Percentiles rank a stretch among this genome's conserved stretches.
Conservation (phyloP, 2,329 filamentous ascomycete species). For the Aspergillus floridensis region DNA sequence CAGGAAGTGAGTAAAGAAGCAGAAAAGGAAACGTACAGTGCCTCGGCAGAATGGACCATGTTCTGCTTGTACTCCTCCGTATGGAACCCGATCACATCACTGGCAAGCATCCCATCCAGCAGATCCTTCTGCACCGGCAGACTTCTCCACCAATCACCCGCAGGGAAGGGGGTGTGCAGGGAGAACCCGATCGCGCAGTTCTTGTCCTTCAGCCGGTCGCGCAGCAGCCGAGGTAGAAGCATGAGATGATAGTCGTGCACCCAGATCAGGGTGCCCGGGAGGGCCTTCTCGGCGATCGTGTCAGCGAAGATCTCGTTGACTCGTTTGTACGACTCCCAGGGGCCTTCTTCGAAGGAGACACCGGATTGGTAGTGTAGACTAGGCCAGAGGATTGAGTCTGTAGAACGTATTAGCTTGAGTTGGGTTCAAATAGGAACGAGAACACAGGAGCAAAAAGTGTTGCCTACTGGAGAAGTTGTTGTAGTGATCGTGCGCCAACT, state of each 20-base stretch:
- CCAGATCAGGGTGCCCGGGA: constrained; percentile 88
- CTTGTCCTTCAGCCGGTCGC: constrained; percentile 69
- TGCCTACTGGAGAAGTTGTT: constrained; percentile 88
- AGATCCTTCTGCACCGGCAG: constrained; percentile 83
- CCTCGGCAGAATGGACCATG: constrained; percentile 84
- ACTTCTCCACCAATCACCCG: constrained; percentile 88
- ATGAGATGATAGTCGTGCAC: constrained; percentile 96
- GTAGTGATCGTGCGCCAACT: constrained; percentile 87
- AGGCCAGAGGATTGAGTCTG: constrained; percentile 93
- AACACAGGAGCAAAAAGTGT: neutral
- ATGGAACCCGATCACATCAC: constrained; percentile 93
- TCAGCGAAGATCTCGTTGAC: constrained; percentile 88
- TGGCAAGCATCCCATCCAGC: constrained; percentile 76
- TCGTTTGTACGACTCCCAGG: constrained; percentile 83
- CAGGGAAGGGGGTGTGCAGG: constrained; percentile 90
- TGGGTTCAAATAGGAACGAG: neutral
- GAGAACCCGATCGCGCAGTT: constrained; percentile 94
- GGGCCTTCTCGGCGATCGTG: constrained; percentile 73
- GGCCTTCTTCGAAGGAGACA: constrained; percentile 86
- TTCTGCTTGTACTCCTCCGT: constrained; percentile 95
- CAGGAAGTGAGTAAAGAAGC: neutral
- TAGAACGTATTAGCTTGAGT: neutral
- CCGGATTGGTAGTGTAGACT: constrained; percentile 95
- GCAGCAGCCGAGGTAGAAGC: constrained; percentile 86
- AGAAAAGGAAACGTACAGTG: constrained; percentile 51